phyloP scores from a whole-genome alignment of 176 grass and related monocot genomes.

The Musa acuminata region DNA sequence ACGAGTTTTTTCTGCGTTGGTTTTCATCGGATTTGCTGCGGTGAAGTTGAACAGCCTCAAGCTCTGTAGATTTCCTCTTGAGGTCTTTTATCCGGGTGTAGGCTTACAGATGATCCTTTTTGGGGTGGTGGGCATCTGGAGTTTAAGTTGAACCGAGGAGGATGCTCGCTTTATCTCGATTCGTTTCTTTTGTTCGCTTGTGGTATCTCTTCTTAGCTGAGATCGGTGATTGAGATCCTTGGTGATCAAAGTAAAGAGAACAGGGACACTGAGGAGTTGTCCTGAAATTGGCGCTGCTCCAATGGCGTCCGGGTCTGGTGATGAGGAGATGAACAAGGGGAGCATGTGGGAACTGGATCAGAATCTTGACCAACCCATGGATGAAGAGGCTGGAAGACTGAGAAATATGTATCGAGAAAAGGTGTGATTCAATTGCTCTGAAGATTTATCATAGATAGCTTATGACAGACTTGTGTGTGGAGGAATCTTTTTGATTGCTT shows the following conservation, averaged over 20 bases:
- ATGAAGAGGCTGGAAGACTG: slow-evolving; percentile 75
- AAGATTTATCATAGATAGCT: background rate
- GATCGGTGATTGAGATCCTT: background rate
- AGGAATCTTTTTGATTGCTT: background rate
- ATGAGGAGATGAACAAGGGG: slow-evolving; percentile 59
- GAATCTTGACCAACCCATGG: slow-evolving; percentile 97
- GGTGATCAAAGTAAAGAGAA: background rate
- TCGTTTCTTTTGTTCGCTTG: background rate
- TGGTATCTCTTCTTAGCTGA: background rate
- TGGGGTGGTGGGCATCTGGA: background rate
- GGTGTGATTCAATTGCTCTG: slow-evolving; percentile 30
- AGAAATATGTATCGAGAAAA: slow-evolving; percentile 97
- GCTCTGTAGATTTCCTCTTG: background rate
- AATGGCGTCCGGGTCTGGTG: slow-evolving; percentile 52
- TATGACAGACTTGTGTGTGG: background rate
- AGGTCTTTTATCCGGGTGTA: background rate
- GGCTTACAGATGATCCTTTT: background rate
- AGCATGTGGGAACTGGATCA: slow-evolving; percentile 97
- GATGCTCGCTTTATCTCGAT: background rate
- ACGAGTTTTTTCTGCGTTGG: background rate
- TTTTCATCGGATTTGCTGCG: background rate
- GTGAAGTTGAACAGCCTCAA: background rate
- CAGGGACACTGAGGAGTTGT: background rate
- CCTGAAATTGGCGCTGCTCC: background rate
- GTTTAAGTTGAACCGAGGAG: background rate